Evolutionary conservation across 306 rosid genomes (phyloP).

Genomic region (Rubus parviflorus): DNA sequence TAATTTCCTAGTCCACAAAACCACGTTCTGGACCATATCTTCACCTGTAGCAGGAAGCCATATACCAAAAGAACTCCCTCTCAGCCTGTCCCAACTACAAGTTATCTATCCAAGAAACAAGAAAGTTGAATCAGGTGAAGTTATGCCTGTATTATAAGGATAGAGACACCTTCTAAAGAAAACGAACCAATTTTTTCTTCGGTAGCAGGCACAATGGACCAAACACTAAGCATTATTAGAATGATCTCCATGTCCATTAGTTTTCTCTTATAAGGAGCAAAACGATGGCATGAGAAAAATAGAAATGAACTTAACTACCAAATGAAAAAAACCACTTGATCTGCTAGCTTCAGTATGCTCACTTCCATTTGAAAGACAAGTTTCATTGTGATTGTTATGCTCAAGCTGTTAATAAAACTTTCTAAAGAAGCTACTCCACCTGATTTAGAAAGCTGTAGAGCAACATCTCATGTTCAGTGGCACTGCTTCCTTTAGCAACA

Average conservation of each 20-base stretch:
- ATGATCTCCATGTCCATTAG: slow-evolving; percentile 92
- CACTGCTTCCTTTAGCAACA: slow-evolving; percentile 78
- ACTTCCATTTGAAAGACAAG: slow-evolving; percentile 37
- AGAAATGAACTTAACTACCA: slow-evolving; percentile 94
- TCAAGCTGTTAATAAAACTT: slow-evolving; percentile 81
- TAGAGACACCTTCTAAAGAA: slow-evolving; percentile 44
- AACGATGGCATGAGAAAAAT: slow-evolving; percentile 93
- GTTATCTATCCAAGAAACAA: slow-evolving; percentile 84
- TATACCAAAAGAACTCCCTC: slow-evolving; percentile 82
- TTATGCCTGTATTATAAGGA: slow-evolving; percentile 77
- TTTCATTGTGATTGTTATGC: slow-evolving; percentile 30
- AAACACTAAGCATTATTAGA: slow-evolving; percentile 72
- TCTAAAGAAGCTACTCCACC: slow-evolving; percentile 91
- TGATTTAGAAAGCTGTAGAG: slow-evolving; percentile 96
- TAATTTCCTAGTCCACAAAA: slow-evolving; percentile 74
- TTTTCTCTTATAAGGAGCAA: slow-evolving; percentile 97
- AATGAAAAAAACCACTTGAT: slow-evolving; percentile 72
- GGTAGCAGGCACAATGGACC: slow-evolving; percentile 64
- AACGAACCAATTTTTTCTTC: slow-evolving; percentile 39
- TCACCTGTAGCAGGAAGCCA: slow-evolving; percentile 83
- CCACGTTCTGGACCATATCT: slow-evolving; percentile 53
- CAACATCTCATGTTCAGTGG: slow-evolving; percentile 96
- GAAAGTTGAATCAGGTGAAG: slow-evolving; percentile 72
- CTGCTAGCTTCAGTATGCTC: slow-evolving; percentile 44
- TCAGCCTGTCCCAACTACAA: slow-evolving; percentile 98